Evolutionary conservation across 345 rosid genomes (phyloP).

Genomic region (Moricandia moricandioides): DNA sequence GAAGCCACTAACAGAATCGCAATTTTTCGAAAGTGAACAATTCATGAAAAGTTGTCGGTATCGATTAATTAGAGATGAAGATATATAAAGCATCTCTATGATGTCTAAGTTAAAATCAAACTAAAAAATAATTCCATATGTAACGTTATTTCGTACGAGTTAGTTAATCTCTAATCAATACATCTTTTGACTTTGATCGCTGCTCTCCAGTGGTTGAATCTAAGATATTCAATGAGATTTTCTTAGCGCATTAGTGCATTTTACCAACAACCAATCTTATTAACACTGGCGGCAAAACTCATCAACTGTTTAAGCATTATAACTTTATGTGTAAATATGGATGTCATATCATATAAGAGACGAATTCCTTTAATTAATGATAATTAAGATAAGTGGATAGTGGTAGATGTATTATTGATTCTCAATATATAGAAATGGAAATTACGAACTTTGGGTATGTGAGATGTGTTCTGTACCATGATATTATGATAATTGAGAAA

Average conservation of each 20-base stretch:
- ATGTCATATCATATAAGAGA: background rate
- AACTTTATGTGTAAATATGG: conserved; percentile 12
- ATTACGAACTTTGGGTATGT: background rate
- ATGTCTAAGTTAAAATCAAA: conserved; percentile 14
- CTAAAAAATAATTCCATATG: conserved; percentile 12
- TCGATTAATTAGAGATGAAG: conserved; percentile 21
- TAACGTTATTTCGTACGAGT: conserved; percentile 14
- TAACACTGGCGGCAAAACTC: background rate
- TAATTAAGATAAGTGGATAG: background rate
- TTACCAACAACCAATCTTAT: conserved; percentile 3
- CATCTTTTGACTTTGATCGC: conserved; percentile 29
- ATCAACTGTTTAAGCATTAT: conserved; percentile 6
- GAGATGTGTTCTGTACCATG: background rate
- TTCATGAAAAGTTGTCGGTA: background rate
- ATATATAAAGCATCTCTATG: conserved; percentile 9
- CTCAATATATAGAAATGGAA: background rate
- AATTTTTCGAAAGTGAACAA: background rate
- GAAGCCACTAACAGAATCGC: background rate
- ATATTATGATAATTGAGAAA: background rate
- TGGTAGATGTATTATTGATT: background rate
- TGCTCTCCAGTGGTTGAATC: conserved; percentile 7
- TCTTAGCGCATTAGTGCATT: background rate
- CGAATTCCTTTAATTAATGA: background rate
- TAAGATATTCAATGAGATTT: background rate
- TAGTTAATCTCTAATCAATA: conserved; percentile 20